A percentile compares a stretch with the other conserved stretches of the same genome.
Conservation (phyloP, 257 asterid genomes). For the Solanum chaucha region DNA sequence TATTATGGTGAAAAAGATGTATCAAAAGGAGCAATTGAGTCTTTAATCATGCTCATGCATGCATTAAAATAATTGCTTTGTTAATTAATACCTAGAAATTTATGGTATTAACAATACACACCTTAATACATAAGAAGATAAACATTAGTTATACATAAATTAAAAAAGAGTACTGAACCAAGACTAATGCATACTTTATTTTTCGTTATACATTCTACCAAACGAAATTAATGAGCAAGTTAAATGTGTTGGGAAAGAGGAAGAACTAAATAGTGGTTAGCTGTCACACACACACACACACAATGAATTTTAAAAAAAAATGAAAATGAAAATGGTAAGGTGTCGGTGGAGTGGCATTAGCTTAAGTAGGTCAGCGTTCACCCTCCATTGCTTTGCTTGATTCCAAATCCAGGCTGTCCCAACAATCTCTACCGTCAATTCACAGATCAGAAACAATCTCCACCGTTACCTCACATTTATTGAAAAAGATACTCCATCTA, state of each 20-base stretch:
- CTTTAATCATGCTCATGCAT: too few relatives aligned
- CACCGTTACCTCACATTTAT: background rate
- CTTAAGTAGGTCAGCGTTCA: constrained; percentile 1
- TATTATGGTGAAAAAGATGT: too few relatives aligned
- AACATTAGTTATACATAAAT: too few relatives aligned
- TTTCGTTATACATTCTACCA: too few relatives aligned
- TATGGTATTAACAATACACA: too few relatives aligned
- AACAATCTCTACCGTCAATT: background rate
- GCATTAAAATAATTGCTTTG: too few relatives aligned
- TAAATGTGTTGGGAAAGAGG: background rate
- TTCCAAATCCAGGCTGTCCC: background rate
- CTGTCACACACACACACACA: background rate
- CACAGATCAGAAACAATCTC: background rate
- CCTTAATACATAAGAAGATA: too few relatives aligned
- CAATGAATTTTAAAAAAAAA: background rate
- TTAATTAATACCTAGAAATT: accelerated
- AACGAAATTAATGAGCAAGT: too few relatives aligned
- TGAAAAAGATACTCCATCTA: constrained; percentile 26
- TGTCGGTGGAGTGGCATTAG: constrained; percentile 4
- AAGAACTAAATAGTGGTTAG: background rate
- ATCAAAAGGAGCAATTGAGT: too few relatives aligned
- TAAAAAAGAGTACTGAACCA: too few relatives aligned
- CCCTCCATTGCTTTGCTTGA: background rate
- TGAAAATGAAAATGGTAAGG: background rate
- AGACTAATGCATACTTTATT: too few relatives aligned